Evolutionary conservation across 768 basidiomycete species (phyloP).

Genomic region (Pholiota microspora): DNA sequence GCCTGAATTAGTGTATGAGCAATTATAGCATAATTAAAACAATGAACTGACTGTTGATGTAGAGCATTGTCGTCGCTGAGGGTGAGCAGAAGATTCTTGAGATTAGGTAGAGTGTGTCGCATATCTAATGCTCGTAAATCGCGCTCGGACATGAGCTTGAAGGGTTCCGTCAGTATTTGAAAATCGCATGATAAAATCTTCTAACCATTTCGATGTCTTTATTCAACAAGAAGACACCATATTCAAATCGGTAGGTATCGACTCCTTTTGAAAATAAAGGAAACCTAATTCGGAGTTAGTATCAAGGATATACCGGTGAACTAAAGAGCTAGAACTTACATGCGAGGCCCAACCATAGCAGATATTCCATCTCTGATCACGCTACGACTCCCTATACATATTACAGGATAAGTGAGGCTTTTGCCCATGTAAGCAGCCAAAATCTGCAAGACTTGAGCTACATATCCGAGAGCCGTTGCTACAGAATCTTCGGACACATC

Average conservation of each 20-base stretch:
- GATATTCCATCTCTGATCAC: constrained; percentile 91
- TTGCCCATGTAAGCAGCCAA: constrained; percentile 78
- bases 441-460: constrained; percentile 82
- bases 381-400: constrained; percentile 87
- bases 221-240: constrained; percentile 94
- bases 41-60: constrained; percentile 40
- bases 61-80: constrained; percentile 69
- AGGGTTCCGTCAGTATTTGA: constrained; percentile 9
- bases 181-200: constrained; percentile 1
- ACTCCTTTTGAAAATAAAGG: constrained; percentile 94
- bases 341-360: constrained; percentile 91
- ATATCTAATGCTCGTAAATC: constrained; percentile 88
- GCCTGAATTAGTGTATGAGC: constrained; percentile 17
- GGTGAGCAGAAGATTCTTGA: constrained; percentile 90
- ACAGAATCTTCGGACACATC: constrained; percentile 82
- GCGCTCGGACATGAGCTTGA: constrained; percentile 88
- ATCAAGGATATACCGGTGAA: neutral
- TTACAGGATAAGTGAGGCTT: constrained; percentile 83
- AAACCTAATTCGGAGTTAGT: constrained; percentile 57
- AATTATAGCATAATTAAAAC: constrained; percentile 4
- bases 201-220: constrained; percentile 94
- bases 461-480: constrained; percentile 89
- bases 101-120: constrained; percentile 93
- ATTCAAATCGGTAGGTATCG: constrained; percentile 96
- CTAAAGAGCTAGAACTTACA: constrained; percentile 52